Conservation (phyloP, 768 basidiomycete species). For the Agaricus blazei region DNA sequence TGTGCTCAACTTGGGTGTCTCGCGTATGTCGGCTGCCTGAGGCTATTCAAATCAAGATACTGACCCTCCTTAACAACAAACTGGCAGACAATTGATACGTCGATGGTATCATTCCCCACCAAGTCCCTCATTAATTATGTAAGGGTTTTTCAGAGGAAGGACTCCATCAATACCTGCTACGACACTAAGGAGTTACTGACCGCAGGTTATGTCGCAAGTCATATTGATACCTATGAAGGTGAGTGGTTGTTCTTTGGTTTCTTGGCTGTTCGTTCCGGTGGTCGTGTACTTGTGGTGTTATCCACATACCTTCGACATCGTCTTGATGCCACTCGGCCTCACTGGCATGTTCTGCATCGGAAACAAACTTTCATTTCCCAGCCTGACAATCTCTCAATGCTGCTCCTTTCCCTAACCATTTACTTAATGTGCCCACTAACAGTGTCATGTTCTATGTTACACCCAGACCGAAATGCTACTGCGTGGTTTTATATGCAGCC, state of each 20-base stretch:
- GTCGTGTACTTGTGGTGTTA: too few relatives aligned
- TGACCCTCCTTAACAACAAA: too few relatives aligned
- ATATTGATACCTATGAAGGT: conserved; percentile 55
- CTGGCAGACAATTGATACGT: conserved; percentile 25
- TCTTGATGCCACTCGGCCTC: background rate
- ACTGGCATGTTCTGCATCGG: too few relatives aligned
- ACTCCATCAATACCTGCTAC: conserved; percentile 57
- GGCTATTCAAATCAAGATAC: too few relatives aligned
- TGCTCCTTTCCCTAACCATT: too few relatives aligned
- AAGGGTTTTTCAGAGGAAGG: conserved; percentile 70
- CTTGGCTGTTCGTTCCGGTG: too few relatives aligned
- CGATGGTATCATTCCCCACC: conserved; percentile 62
- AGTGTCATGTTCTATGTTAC: background rate
- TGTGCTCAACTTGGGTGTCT: conserved; percentile 60
- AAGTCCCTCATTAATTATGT: conserved; percentile 76
- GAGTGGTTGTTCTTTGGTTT: conserved; percentile 19
- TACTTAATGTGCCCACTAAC: too few relatives aligned
- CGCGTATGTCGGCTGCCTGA: conserved; percentile 29
- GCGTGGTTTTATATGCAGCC: conserved; percentile 37
- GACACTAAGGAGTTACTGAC: conserved; percentile 64
- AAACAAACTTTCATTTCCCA: too few relatives aligned
- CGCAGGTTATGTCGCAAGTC: conserved; percentile 50
- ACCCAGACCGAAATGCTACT: conserved; percentile 37
- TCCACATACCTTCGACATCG: background rate
- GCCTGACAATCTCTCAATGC: too few relatives aligned